These are phyloP conservation scores for Nelumbo lutea DNA, from an alignment of 164 flowering plant genomes.

Conservation along the genomic window DNA sequence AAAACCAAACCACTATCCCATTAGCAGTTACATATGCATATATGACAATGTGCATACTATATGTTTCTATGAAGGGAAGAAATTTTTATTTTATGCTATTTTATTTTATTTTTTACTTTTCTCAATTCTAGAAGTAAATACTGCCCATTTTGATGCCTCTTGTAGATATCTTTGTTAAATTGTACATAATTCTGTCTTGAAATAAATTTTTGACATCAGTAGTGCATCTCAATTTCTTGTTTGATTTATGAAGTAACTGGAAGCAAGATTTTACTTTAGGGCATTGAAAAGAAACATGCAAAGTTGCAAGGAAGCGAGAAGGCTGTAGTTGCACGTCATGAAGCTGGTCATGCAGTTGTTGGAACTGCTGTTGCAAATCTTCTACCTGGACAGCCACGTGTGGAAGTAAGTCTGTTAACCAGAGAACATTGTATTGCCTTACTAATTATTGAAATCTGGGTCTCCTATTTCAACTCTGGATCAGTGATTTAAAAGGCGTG, in stretches of 20 bases:
- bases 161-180: background rate
- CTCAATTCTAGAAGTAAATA: too few relatives aligned
- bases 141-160: too few relatives aligned
- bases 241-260: constrained; percentile 3
- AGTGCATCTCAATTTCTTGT: background rate
- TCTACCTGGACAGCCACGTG: constrained; percentile 90
- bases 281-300: constrained; percentile 90
- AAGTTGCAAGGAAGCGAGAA: constrained; percentile 85
- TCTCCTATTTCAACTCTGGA: too few relatives aligned
- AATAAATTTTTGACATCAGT: background rate
- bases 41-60: too few relatives aligned
- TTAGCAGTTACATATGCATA: too few relatives aligned
- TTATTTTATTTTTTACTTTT: too few relatives aligned
- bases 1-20: too few relatives aligned
- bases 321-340: constrained; percentile 98
- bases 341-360: constrained; percentile 99
- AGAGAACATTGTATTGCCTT: too few relatives aligned
- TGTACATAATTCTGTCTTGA: constrained; percentile 1
- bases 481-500: too few relatives aligned
- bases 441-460: too few relatives aligned
- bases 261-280: constrained; percentile 35
- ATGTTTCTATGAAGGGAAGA: too few relatives aligned
- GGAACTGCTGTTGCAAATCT: constrained; percentile 97
- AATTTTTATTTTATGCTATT: too few relatives aligned
- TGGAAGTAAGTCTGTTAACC: constrained; percentile 50